phyloP scores from a whole-genome alignment of 768 basidiomycete genomes.

The Hemileccinum rubropunctum region DNA sequence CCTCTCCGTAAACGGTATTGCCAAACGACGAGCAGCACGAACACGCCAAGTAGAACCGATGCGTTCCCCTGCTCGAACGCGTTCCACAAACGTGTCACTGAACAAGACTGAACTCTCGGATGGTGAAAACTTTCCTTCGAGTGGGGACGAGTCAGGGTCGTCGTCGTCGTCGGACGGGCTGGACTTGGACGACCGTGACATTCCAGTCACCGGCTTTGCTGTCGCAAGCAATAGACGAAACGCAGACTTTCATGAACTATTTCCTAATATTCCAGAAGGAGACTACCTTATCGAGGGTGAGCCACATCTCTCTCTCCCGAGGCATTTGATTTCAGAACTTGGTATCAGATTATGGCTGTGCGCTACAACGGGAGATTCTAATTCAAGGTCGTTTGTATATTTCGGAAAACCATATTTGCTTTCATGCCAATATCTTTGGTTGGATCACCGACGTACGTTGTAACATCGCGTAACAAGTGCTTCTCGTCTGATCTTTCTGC shows the following conservation, averaged over 20 bases:
- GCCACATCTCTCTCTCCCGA: slow-evolving; percentile 20
- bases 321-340: too few species aligned
- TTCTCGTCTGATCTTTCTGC: slow-evolving; percentile 8
- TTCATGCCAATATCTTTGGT: slow-evolving; percentile 98
- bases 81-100: slow-evolving; percentile 12
- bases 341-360: slow-evolving; percentile 90
- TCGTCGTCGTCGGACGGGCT: slow-evolving; percentile 34
- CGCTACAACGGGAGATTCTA: slow-evolving; percentile 91
- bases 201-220: slow-evolving; percentile 94
- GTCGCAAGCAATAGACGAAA: slow-evolving; percentile 95
- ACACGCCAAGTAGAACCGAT: slow-evolving; percentile 1
- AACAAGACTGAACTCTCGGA: slow-evolving; percentile 28
- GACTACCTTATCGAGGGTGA: slow-evolving; percentile 98
- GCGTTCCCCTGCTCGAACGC: slow-evolving; percentile 7
- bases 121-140: slow-evolving; percentile 25
- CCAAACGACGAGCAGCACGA: neutral
- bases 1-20: slow-evolving; percentile 14
- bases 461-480: neutral
- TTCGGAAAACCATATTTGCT: slow-evolving; percentile 99
- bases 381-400: slow-evolving; percentile 96
- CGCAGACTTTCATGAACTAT: slow-evolving; percentile 93
- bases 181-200: slow-evolving; percentile 52
- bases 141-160: slow-evolving; percentile 32
- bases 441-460: slow-evolving; percentile 93
- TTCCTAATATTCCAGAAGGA: slow-evolving; percentile 84